These are phyloP conservation scores for Colletotrichum aenigma DNA, from an alignment of 2,329 filamentous ascomycete species.

Conservation along the genomic window DNA sequence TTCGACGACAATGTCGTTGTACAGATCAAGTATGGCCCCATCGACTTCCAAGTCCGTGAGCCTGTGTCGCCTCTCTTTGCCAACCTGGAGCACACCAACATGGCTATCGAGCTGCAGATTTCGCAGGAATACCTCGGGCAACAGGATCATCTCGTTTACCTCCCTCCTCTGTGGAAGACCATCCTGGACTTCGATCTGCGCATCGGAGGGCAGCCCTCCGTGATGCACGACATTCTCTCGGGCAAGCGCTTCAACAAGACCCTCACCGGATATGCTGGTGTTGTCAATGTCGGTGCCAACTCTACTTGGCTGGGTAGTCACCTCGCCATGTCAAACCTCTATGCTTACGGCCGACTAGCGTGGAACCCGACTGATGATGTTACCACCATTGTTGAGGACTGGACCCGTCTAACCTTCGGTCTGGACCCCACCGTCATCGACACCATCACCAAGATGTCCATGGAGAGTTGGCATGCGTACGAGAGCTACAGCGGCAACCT, in stretches of 20 bases:
- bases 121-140: constrained; percentile 75
- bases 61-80: constrained; percentile 69
- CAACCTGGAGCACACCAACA: constrained; percentile 45
- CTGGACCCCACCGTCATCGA: constrained; percentile 57
- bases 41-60: constrained; percentile 76
- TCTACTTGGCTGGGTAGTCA: constrained; percentile 73
- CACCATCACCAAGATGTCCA: constrained; percentile 65
- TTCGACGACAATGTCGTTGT: constrained; percentile 75
- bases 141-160: constrained; percentile 71
- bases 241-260: constrained; percentile 62
- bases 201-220: constrained; percentile 58
- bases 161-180: constrained; percentile 71
- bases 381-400: constrained; percentile 61
- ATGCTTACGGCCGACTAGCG: constrained; percentile 69
- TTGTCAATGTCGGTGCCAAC: constrained; percentile 71
- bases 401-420: constrained; percentile 72
- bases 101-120: constrained; percentile 69
- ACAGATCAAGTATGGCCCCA: constrained; percentile 77
- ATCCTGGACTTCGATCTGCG: constrained; percentile 71
- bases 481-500: constrained; percentile 75
- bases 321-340: constrained; percentile 73
- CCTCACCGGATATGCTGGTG: constrained; percentile 67
- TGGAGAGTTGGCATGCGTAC: constrained; percentile 74
- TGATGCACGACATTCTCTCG: constrained; percentile 64
- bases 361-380: constrained; percentile 63